These are phyloP conservation scores for Candida nitratophila DNA, from an alignment of 805 yeast species.

Conservation along the genomic window DNA sequence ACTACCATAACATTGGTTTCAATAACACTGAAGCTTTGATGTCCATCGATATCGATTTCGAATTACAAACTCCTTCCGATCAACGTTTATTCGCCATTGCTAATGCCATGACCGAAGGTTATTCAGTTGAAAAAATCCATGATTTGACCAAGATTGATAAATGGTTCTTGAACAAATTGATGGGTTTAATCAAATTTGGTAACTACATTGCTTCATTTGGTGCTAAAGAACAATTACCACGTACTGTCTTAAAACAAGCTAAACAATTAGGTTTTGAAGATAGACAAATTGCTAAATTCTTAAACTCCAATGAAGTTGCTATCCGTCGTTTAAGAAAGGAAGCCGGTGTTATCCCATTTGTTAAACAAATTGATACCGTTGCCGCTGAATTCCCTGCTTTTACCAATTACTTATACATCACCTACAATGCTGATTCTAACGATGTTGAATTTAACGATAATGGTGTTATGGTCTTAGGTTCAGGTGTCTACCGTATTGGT, in stretches of 20 bases:
- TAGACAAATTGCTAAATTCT: conserved; percentile 87
- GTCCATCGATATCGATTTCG: conserved; percentile 89
- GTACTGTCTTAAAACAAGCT: conserved; percentile 65
- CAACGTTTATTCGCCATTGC: conserved; percentile 95
- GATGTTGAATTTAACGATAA: conserved; percentile 87
- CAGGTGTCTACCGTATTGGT: conserved; percentile 98
- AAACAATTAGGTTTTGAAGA: conserved; percentile 97
- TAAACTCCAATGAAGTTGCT: conserved; percentile 87
- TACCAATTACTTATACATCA: conserved; percentile 91
- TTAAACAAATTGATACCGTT: conserved; percentile 95
- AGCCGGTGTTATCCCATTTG: conserved; percentile 82
- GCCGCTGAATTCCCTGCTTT: conserved; percentile 98
- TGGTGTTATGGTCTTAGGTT: conserved; percentile 93
- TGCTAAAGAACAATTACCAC: conserved; percentile 54
- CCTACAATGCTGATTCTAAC: conserved; percentile 85
- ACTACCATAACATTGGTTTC: conserved; percentile 94
- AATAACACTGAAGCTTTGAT: conserved; percentile 74
- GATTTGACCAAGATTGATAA: conserved; percentile 84
- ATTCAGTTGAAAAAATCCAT: conserved; percentile 90
- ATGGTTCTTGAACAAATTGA: conserved; percentile 91
- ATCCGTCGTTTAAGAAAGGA: conserved; percentile 85
- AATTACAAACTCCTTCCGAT: conserved; percentile 95
- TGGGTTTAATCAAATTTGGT: conserved; percentile 68
- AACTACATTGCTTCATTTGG: conserved; percentile 51
- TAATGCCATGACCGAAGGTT: conserved; percentile 83